Evolutionary conservation across 2,329 filamentous ascomycete genomes (phyloP), one percentile per base, ranked within the genome.

Genomic region (Aspergillus niger): DNA sequence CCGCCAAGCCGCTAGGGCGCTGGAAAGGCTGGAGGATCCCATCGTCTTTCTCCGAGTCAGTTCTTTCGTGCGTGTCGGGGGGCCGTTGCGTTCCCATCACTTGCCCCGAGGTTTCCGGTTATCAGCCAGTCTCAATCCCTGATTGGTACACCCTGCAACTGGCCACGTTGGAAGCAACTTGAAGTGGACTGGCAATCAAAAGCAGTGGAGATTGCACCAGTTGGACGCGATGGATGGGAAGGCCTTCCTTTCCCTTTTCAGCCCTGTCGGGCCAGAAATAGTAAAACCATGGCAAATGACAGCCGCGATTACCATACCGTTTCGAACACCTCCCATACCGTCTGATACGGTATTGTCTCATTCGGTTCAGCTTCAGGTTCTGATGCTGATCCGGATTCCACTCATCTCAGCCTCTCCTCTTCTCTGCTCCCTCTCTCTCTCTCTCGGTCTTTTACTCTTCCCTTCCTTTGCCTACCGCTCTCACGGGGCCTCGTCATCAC

Each of bases 271-370:
- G 24, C 24, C 47, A 50, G 24, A 41, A 38, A 22, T 44, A 20
- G 17, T 5, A 22, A 36, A 36, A 11, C 13, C 10, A 36, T 11
- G 32, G 15, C 20, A 55, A 55, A 55, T 55, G 44, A 41, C 26
- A n/a, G n/a, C 53, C 53, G 26, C 53, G 32, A 36, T 41, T 17
- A 26, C 22, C 11, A 47, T 55, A 55, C 53, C 26, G 53, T 55
- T 2, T 41, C 26, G 39, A 44, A 55, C 41, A 13, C 8, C n/a
- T 1, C 8, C 6, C 44, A 49, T 26, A 49, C 44, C 7, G 44
- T 49, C 7, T 24, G 13, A 15, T 22, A 49, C 44, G 44, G 44
- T 49, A 49, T n/a, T 26, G 11, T 24, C 6, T 7, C 26, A n/a
- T 8, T 13, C 4, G 11, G 32, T 15, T 36, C 32, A 36, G 32